Conservation (phyloP, 2,329 filamentous ascomycete species). For the Verticillium alfalfae region DNA sequence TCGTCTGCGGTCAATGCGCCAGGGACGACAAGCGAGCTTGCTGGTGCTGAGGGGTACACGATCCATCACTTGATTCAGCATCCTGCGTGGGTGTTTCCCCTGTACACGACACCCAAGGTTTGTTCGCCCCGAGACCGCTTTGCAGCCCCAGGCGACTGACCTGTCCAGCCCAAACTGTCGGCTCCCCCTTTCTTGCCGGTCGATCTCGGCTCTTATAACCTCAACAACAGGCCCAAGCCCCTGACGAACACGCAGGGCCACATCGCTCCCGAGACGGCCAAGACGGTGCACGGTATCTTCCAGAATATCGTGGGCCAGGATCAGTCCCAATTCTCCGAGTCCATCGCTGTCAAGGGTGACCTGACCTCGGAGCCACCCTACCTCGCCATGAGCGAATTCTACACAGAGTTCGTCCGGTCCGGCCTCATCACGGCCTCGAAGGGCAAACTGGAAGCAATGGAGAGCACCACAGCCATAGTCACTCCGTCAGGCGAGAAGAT, state of each 20-base stretch:
- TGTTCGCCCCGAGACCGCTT: conserved; percentile 2
- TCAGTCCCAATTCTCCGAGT: conserved; percentile 43
- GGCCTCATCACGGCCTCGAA: conserved; percentile 48
- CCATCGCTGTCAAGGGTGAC: conserved; percentile 24
- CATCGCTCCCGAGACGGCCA: conserved; percentile 53
- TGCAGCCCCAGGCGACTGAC: conserved; percentile 16
- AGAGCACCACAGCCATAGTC: conserved; percentile 25
- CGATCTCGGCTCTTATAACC: conserved; percentile 68
- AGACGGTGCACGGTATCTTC: conserved; percentile 46
- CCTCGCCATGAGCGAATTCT: conserved; percentile 65
- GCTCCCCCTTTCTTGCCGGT: conserved; percentile 64
- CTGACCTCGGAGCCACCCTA: conserved; percentile 51
- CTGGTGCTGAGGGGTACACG: conserved; percentile 42
- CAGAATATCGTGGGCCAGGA: conserved; percentile 43
- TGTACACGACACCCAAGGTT: conserved; percentile 48
- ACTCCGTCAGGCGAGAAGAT: conserved; percentile 27
- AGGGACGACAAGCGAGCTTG: conserved; percentile 26
- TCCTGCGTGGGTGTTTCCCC: conserved; percentile 67
- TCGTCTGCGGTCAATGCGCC: conserved; percentile 58
- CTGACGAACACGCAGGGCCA: conserved; percentile 61
- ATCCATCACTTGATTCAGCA: conserved; percentile 65
- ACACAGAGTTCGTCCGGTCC: conserved; percentile 67
- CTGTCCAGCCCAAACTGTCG: conserved; percentile 31
- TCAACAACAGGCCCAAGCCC: conserved; percentile 53
- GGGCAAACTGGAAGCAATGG: conserved; percentile 38